These are phyloP conservation scores for Porcisia hertigi DNA, from an alignment of 208 protist species.

Conservation along the genomic window DNA sequence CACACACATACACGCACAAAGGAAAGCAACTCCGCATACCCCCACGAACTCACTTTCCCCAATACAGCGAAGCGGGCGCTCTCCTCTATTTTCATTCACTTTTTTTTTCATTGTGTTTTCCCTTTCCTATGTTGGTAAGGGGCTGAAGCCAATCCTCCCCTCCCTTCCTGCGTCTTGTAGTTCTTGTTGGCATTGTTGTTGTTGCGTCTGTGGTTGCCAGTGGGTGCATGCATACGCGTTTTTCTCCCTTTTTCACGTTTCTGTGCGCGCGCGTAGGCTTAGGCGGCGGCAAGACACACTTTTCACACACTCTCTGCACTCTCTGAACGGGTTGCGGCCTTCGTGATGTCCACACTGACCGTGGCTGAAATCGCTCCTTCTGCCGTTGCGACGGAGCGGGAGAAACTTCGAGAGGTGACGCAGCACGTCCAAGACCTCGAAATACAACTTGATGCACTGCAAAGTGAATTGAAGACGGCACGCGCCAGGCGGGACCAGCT, in stretches of 20 bases:
- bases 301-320: no score
- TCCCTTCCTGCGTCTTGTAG: background rate
- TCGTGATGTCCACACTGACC: constrained; percentile 20
- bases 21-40: no score
- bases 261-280: background rate
- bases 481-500: constrained; percentile 52
- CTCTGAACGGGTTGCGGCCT: background rate
- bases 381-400: constrained; percentile 45
- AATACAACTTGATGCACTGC: constrained; percentile 69
- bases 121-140: no score
- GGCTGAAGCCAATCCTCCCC: no score
- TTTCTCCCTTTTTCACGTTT: background rate
- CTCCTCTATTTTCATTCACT: no score
- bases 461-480: constrained; percentile 58
- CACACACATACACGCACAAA: constrained; percentile 1
- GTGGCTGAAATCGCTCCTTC: constrained; percentile 43
- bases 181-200: background rate
- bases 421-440: constrained; percentile 80
- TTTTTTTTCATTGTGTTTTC: no score
- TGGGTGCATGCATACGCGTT: background rate
- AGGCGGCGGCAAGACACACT: no score
- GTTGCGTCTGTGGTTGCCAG: background rate
- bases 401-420: constrained; percentile 49
- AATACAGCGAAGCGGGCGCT: no score
- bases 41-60: background rate